Base-by-base conservation (phyloP, 768 basidiomycete genomes). In the Collybiopsis confluens region DNA sequence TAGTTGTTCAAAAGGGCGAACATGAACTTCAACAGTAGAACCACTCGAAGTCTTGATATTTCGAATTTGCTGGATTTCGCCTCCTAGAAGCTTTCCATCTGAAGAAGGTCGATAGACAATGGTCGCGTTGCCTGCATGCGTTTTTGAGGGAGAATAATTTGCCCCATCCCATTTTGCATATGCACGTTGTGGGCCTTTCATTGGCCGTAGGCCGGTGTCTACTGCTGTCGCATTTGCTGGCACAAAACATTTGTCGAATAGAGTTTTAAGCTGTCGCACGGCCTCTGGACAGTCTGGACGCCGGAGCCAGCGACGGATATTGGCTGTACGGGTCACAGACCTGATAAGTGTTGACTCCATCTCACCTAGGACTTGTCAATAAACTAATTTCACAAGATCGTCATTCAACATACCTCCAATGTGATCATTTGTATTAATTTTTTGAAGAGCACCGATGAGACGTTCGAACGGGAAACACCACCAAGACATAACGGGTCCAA, bases 391-490 rank as follows among this genome's bases (percentile, higher is more conserved):
- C n/a, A 21, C 15, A 27, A 16, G n/a, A n/a, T n/a, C n/a, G n/a
- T n/a, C n/a, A n/a, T n/a, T n/a, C n/a, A 21, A 52, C 38, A 16
- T 43, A 52, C 51, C 51, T 5, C 51, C 51, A n/a, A 52, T 30
- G 27, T 52, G 51, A 43, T 52, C 51, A 54, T 76, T 77, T 0
- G 58, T 70, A 3, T 58, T 43, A 10, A 73, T 60, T 1, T 57
- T 42, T 42, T 77, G 72, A 1, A 76, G 55, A 37, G 58, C 63
- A 0, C 73, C 68, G 44, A 76, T 75, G 8, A 69, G 51, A 0
- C 61, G 51, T 49, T 76, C 70, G 41, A 69, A 73, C 0, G 69
- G 70, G 54, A 70, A 75, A 1, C 62, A 59, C 70, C 71, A 74
- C 75, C 71, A 76, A 1, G 64, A 64, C 27, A 62, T 63, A 0